These are phyloP conservation scores for Neopestalotiopsis clavispora DNA, from an alignment of 2,329 filamentous ascomycete species.

Conservation along the genomic window DNA sequence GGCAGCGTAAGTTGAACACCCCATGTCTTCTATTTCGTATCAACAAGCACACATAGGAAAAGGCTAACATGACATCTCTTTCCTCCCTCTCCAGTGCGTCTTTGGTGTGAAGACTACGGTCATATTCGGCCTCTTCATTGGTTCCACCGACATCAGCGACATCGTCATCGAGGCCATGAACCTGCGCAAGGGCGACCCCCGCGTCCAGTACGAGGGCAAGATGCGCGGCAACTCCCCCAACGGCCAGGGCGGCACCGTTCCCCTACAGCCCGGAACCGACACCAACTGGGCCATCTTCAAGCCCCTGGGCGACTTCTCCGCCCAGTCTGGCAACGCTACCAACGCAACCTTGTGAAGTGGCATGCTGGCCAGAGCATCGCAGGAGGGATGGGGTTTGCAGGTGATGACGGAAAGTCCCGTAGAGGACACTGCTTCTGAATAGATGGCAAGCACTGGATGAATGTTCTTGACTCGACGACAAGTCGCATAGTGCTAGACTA, in stretches of 20 bases:
- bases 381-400: no score
- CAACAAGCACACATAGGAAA: neutral
- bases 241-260: neutral
- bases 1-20: neutral
- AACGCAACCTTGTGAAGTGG: neutral
- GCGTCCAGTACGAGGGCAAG: neutral
- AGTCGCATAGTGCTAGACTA: no score
- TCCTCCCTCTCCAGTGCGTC: neutral
- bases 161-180: neutral
- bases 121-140: neutral
- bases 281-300: neutral
- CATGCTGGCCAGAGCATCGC: neutral
- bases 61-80: neutral
- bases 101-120: neutral
- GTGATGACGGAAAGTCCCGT: no score
- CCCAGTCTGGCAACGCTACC: neutral
- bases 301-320: neutral
- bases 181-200: neutral
- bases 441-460: no score
- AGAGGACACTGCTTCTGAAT: no score
- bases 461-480: no score
- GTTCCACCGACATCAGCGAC: neutral
- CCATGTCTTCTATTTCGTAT: neutral
- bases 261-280: neutral
- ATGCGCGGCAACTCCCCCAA: neutral